Conservation (phyloP, 176 grass and related monocot genomes). For the Phragmites australis region DNA sequence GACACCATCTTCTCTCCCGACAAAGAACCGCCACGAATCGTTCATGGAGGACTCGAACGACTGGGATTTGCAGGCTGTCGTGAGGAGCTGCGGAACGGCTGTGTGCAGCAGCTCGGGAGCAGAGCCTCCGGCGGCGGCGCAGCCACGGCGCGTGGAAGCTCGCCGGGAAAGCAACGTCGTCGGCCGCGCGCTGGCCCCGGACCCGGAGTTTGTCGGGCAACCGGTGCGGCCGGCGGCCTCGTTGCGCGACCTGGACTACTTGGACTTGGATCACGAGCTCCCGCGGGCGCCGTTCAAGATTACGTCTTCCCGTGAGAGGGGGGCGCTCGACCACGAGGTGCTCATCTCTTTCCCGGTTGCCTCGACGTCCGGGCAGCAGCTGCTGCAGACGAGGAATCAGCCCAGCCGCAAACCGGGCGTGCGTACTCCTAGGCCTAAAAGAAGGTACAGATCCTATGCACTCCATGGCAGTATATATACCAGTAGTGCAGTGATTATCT, state of each 20-base stretch:
- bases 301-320: conserved; percentile 3
- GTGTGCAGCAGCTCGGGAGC: background rate
- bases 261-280: conserved; percentile 26
- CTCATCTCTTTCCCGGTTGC: conserved; percentile 29
- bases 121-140: background rate
- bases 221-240: background rate
- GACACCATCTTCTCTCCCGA: too few relatives aligned
- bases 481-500: background rate
- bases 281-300: conserved; percentile 35
- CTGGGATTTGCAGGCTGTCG: conserved; percentile 81
- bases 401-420: conserved; percentile 30
- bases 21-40: too few relatives aligned
- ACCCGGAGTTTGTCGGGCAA: background rate
- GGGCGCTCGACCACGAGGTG: background rate
- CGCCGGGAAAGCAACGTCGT: background rate
- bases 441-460: conserved; percentile 13
- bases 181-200: background rate
- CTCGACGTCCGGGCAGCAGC: conserved; percentile 31
- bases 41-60: conserved; percentile 56
- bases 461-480: too few relatives aligned
- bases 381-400: background rate
- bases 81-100: conserved; percentile 64
- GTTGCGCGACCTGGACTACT: conserved; percentile 33
- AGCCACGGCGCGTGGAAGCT: background rate
- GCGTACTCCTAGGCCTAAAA: conserved; percentile 29